phyloP scores from a whole-genome alignment of 352 stramenopile genomes.

The Saprolegnia parasitica region DNA sequence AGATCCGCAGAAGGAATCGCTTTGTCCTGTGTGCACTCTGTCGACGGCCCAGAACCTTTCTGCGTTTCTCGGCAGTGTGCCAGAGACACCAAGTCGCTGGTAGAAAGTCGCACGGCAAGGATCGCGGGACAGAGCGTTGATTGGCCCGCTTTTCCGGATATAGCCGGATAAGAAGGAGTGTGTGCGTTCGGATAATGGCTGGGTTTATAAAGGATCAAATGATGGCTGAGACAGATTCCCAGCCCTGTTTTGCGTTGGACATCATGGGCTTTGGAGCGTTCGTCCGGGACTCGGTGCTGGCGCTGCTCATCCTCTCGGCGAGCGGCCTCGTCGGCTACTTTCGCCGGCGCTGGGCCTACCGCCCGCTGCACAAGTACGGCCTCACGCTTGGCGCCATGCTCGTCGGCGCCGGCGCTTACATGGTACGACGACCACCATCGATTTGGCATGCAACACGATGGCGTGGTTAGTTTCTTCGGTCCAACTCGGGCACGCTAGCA shows the following conservation, averaged over 20 bases:
- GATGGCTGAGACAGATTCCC: not conserved
- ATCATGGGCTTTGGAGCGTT: not conserved
- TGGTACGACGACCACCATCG: not conserved
- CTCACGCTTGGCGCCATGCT: constrained; percentile 1
- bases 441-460: not conserved
- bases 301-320: not conserved
- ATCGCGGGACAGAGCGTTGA: too few relatives aligned
- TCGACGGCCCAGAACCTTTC: too few relatives aligned
- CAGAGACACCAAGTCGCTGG: too few relatives aligned
- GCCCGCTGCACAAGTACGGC: not conserved
- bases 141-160: too few relatives aligned
- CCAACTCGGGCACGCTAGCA: constrained; percentile 5
- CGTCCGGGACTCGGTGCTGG: not conserved
- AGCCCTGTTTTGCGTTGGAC: not conserved
- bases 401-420: not conserved
- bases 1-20: too few relatives aligned
- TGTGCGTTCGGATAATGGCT: too few relatives aligned
- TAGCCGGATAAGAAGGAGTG: too few relatives aligned
- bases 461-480: not conserved
- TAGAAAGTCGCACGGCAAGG: too few relatives aligned
- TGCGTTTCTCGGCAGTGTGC: too few relatives aligned
- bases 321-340: not conserved
- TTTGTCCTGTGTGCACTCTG: too few relatives aligned
- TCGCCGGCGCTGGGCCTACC: not conserved
- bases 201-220: too few relatives aligned